Evolutionary conservation across 225 moss, liverwort and hornwort genomes (phyloP).

Genomic region (Takakia lepidozioides): DNA sequence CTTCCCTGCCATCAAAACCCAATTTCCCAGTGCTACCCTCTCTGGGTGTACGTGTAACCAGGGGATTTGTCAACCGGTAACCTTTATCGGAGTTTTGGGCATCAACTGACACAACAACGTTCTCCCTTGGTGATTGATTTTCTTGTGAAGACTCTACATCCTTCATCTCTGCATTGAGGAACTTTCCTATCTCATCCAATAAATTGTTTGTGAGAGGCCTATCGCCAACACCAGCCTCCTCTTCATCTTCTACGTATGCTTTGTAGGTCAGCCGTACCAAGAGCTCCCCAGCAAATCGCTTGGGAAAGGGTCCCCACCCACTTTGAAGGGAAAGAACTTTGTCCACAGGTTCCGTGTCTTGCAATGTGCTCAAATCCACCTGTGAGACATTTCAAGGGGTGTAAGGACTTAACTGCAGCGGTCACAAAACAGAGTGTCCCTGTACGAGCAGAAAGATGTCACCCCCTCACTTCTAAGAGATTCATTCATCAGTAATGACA

Average conservation of each 20-base stretch:
- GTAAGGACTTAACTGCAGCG: neutral
- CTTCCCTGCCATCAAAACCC: slow-evolving; percentile 2
- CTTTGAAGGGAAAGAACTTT: slow-evolving; percentile 63
- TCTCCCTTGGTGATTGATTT: slow-evolving; percentile 29
- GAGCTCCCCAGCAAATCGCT: slow-evolving; percentile 71
- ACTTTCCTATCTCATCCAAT: slow-evolving; percentile 54
- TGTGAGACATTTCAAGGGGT: slow-evolving; percentile 11
- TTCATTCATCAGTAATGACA: neutral
- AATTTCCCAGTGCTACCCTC: neutral
- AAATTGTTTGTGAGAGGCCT: slow-evolving; percentile 52
- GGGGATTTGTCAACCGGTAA: slow-evolving; percentile 36
- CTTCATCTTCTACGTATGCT: slow-evolving; percentile 88
- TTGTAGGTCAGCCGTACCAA: slow-evolving; percentile 78
- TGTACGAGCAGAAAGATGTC: neutral
- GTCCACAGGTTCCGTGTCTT: slow-evolving; percentile 84
- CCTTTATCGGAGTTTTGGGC: slow-evolving; percentile 24
- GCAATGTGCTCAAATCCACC: slow-evolving; percentile 51
- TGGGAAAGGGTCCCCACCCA: slow-evolving; percentile 83
- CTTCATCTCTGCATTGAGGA: slow-evolving; percentile 45
- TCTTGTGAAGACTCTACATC: slow-evolving; percentile 20
- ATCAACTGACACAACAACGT: slow-evolving; percentile 44
- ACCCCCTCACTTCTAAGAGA: too few relatives aligned
- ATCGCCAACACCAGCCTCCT: slow-evolving; percentile 51
- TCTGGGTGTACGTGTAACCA: slow-evolving; percentile 25
- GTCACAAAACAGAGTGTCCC: neutral